Base-by-base conservation (phyloP, 2,329 filamentous ascomycete species). In the Phyllosticta ampelicida region DNA sequence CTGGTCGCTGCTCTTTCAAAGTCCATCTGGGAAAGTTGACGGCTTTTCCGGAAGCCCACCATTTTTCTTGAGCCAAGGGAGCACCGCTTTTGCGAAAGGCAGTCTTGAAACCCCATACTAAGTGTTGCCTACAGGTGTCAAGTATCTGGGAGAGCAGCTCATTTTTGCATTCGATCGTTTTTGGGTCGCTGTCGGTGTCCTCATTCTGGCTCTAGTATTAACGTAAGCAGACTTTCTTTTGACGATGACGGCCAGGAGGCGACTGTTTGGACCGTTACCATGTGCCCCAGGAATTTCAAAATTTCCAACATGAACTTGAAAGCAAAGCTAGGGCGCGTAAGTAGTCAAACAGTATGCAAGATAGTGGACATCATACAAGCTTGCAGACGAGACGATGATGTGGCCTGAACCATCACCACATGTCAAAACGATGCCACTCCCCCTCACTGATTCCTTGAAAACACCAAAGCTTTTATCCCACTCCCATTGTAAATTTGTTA, bases 331-430 rank as follows among this genome's bases (percentile, higher is more conserved):
- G 0, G 16, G 9, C 5, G 0, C 16, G 9, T 56, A 4, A 53
- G 50, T 9, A 5, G 1, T 5, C 3, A 10, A 26, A 9, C 21
- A 2, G 9, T 18, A 6, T 9, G 26, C 1, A 9, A 9, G n/a
- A n/a, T n/a, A 10, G 3, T 21, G 5, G 1, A 10, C 28, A 20
- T 19, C 56, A n/a, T 30, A 61, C 61, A 60, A 60, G 20, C 56
- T 62, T 21, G 61, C 56, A 13, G 53, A 30, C 19, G 56, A 21
- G 4, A 21, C 20, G 44, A 62, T 23, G 1, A 55, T 55, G 28
- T 63, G 61, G 5, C 60, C 61, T 26, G 61, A 60, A 0, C 60
- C 57, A 11, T 63, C 61, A n/a, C 61, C 61, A 48, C 60, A 63
- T 1, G 61, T 63, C 11, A 63, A 11, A 20, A 55, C 61, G 48